Evolutionary conservation across 345 rosid species (phyloP).

Genomic region (Lagerstroemia speciosa): DNA sequence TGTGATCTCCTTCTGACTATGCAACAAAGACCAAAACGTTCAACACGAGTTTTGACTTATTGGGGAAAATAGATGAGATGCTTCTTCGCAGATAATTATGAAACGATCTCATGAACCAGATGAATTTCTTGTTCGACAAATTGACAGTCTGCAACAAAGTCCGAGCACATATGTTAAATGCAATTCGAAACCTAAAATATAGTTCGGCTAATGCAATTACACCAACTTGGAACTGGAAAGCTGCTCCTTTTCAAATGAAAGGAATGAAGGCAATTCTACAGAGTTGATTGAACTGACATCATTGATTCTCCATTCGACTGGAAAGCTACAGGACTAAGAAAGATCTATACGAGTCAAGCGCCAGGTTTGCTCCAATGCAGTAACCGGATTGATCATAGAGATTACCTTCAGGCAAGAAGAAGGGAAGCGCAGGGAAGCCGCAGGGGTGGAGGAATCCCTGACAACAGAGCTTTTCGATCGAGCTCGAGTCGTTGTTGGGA

Average conservation of each 20-base stretch:
- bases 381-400: neutral
- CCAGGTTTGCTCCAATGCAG: neutral
- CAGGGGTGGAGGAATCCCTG: conserved; percentile 58
- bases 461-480: conserved; percentile 24
- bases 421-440: conserved; percentile 74
- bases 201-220: neutral
- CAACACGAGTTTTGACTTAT: neutral
- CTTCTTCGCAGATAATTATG: neutral
- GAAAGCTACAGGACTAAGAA: too few species aligned
- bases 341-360: too few species aligned
- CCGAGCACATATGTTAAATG: too few species aligned
- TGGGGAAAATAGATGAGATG: conserved; percentile 14
- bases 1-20: neutral
- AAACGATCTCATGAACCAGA: neutral
- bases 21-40: neutral
- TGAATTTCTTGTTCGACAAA: too few species aligned
- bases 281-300: neutral
- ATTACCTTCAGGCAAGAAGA: conserved; percentile 88
- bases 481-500: conserved; percentile 30
- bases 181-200: neutral
- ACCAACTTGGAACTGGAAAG: neutral
- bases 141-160: neutral
- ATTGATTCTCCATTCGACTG: too few species aligned
- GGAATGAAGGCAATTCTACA: neutral
- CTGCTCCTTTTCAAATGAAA: neutral